Evolutionary conservation across 2,329 filamentous ascomycete species (phyloP).

Genomic region (Sphaceloma murrayae): DNA sequence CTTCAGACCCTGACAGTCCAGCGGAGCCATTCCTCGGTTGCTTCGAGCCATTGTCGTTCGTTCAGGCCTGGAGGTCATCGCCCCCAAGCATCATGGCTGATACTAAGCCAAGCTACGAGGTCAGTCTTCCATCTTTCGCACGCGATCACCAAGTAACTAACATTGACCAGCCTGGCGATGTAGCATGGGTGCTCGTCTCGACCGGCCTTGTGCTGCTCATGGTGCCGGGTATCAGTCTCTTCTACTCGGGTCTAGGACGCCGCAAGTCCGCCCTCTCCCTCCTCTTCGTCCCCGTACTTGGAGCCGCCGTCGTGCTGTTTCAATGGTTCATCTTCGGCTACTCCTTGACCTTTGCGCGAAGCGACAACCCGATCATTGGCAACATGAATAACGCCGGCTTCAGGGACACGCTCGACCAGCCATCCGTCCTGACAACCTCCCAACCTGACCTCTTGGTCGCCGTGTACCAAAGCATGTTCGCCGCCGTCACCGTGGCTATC

Average conservation of each 20-base stretch:
- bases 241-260: conserved; percentile 94
- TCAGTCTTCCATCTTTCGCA: conserved; percentile 32
- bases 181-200: conserved; percentile 83
- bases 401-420: conserved; percentile 68
- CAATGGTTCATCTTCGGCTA: conserved; percentile 99
- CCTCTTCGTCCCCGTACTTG: conserved; percentile 96
- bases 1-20: too few relatives aligned
- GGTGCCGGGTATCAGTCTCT: conserved; percentile 91
- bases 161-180: conserved; percentile 86
- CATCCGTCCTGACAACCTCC: conserved; percentile 83
- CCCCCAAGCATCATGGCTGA: conserved; percentile 44
- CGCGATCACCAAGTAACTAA: conserved; percentile 82
- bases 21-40: too few relatives aligned
- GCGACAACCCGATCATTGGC: conserved; percentile 83
- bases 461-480: conserved; percentile 90
- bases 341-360: conserved; percentile 80
- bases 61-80: too few relatives aligned
- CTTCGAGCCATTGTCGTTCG: too few relatives aligned
- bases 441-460: conserved; percentile 85
- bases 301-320: conserved; percentile 81
- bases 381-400: conserved; percentile 83
- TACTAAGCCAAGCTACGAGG: conserved; percentile 47
- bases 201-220: conserved; percentile 93
- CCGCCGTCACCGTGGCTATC: conserved; percentile 82
- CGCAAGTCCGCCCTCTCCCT: conserved; percentile 94